A percentile compares a stretch with the other conserved stretches of the same genome.
phyloP scores from a whole-genome alignment of 805 yeast species.

The Scheffersomyces ergatensis region DNA sequence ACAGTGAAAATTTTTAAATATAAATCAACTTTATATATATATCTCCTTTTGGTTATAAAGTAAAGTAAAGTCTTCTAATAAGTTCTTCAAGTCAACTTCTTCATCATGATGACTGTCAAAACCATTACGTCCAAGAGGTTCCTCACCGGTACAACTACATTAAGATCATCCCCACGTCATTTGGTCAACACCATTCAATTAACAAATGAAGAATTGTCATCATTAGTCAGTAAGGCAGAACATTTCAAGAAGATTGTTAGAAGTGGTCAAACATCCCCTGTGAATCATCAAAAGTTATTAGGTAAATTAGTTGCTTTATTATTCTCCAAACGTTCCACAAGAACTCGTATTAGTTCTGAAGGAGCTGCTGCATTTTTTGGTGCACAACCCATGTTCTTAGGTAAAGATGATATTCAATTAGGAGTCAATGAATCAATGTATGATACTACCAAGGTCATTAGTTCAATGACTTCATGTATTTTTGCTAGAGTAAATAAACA shows the following conservation, averaged over 20 bases:
- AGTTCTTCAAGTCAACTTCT: no score
- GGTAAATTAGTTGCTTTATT: conserved; percentile 84
- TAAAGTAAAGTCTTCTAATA: no score
- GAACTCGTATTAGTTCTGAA: conserved; percentile 92
- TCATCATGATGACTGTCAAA: conserved; percentile 6
- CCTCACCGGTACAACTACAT: conserved; percentile 6
- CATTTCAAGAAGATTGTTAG: conserved; percentile 63
- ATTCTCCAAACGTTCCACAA: conserved; percentile 89
- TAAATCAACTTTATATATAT: no score
- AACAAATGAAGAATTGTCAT: conserved; percentile 64
- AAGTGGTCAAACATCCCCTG: conserved; percentile 39
- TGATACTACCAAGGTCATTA: conserved; percentile 85
- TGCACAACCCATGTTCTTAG: conserved; percentile 94
- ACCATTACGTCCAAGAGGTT: conserved; percentile 8
- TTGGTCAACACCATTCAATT: conserved; percentile 80
- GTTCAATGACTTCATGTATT: conserved; percentile 95
- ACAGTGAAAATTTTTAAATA: conserved; percentile 2
- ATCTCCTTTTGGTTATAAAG: no score
- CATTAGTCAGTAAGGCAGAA: conserved; percentile 72
- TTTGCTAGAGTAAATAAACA: conserved; percentile 95
- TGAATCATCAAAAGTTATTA: conserved; percentile 51
- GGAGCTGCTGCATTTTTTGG: conserved; percentile 94
- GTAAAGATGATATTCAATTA: conserved; percentile 93
- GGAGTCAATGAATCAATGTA: conserved; percentile 92
- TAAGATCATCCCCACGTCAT: conserved; percentile 52